These are phyloP conservation scores for Ceriops zippeliana DNA, from an alignment of 345 rosid genomes.

Conservation along the genomic window DNA sequence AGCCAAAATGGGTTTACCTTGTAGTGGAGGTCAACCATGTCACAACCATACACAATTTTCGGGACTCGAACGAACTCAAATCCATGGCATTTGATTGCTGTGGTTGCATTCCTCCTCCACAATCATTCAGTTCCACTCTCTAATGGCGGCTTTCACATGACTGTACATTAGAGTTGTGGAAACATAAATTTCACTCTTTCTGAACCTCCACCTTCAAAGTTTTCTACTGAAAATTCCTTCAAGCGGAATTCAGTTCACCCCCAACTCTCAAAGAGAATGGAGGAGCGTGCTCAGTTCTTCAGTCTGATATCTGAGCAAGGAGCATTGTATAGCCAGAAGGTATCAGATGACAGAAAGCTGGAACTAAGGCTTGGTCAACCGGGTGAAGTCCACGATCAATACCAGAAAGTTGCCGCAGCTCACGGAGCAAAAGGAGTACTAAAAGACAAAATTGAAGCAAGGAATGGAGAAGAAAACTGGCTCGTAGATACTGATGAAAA, in stretches of 20 bases:
- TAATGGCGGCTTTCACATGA: background rate
- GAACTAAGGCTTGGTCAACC: slow-evolving; percentile 98
- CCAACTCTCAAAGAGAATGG: slow-evolving; percentile 22
- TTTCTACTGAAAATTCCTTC: slow-evolving; percentile 31
- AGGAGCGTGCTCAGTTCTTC: slow-evolving; percentile 46
- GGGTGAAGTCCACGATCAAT: slow-evolving; percentile 40
- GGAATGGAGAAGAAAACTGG: slow-evolving; percentile 14
- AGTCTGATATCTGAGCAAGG: slow-evolving; percentile 52
- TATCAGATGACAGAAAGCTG: slow-evolving; percentile 64
- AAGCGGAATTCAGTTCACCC: slow-evolving; percentile 48
- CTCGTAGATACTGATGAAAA: background rate
- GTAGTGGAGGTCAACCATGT: too few species aligned
- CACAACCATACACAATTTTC: background rate
- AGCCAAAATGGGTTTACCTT: too few species aligned
- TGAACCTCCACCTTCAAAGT: background rate
- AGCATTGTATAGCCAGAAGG: slow-evolving; percentile 38
- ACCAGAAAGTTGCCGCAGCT: background rate
- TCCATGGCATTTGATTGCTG: background rate
- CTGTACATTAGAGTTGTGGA: too few species aligned
- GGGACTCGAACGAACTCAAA: background rate
- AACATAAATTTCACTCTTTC: too few species aligned
- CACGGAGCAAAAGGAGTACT: slow-evolving; percentile 34
- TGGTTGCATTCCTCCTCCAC: too few species aligned
- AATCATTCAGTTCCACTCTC: too few species aligned
- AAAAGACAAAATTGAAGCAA: slow-evolving; percentile 38